Evolutionary conservation across 2,329 filamentous ascomycete genomes (phyloP).

Genomic region (Exserohilum rostratum): DNA sequence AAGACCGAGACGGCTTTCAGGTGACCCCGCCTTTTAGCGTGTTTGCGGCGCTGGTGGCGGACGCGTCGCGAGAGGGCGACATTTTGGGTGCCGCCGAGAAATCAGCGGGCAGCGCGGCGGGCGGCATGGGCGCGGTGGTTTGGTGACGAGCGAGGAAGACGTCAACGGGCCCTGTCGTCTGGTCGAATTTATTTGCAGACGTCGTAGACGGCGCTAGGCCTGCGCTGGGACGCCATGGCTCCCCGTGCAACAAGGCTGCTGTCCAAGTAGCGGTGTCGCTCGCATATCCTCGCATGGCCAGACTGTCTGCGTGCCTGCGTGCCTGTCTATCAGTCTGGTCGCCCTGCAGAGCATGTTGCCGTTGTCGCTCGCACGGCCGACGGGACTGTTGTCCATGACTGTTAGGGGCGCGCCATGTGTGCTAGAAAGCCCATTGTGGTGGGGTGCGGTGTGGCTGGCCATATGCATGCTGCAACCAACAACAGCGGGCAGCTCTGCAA

Average conservation of each 20-base stretch:
- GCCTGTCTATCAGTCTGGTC: neutral
- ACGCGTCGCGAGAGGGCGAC: slow-evolving; percentile 8
- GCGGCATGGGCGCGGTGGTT: too few relatives aligned
- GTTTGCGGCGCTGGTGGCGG: neutral
- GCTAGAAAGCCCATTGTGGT: too few relatives aligned
- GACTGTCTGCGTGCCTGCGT: too few relatives aligned
- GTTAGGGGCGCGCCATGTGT: too few relatives aligned
- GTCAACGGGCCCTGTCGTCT: neutral
- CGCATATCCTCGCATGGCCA: neutral
- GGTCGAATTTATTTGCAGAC: neutral
- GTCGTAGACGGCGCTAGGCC: slow-evolving; percentile 4
- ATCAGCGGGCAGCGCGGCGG: neutral
- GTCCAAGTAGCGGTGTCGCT: slow-evolving; percentile 8
- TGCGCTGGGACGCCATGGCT: slow-evolving; percentile 1
- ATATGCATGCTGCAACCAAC: too few relatives aligned
- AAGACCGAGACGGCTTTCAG: slow-evolving; percentile 10
- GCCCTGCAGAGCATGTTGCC: neutral
- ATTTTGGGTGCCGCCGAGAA: neutral
- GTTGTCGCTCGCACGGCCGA: too few relatives aligned
- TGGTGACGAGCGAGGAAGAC: too few relatives aligned
- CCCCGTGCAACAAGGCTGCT: slow-evolving; percentile 8
- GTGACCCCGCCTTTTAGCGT: slow-evolving; percentile 28
- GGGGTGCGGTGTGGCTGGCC: too few relatives aligned
- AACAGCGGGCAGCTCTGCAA: too few relatives aligned
- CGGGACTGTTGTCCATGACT: too few relatives aligned